Conservation (phyloP, 345 rosid species). For the Luvunga scandens region DNA sequence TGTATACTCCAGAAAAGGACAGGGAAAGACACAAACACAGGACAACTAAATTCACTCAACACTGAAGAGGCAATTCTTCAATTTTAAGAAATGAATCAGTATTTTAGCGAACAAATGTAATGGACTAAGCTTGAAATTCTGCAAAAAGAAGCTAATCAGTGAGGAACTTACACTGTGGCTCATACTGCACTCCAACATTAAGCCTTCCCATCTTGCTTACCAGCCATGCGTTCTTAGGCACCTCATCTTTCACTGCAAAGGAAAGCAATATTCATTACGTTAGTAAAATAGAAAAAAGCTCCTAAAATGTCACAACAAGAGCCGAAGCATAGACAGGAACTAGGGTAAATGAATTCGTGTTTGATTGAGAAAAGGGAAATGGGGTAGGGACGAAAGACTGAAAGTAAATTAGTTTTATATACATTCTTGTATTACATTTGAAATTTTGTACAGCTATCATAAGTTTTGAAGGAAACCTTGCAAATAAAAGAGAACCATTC, state of each 20-base stretch:
- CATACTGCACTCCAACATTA: conserved; percentile 78
- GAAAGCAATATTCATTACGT: not conserved
- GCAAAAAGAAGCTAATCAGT: conserved; percentile 5
- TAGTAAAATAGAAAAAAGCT: not conserved
- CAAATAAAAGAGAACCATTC: not conserved
- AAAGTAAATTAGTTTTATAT: not conserved
- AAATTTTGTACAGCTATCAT: not conserved
- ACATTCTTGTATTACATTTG: not conserved
- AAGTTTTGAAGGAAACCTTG: not conserved
- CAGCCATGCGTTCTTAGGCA: conserved; percentile 79
- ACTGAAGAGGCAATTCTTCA: not conserved
- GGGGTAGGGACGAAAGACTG: not conserved
- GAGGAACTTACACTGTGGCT: conserved; percentile 63
- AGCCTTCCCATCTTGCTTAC: conserved; percentile 86
- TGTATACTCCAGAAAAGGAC: too few species aligned
- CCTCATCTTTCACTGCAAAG: conserved; percentile 46
- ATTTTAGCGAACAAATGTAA: not conserved
- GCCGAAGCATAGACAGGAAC: not conserved
- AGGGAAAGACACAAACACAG: too few species aligned
- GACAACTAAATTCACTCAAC: not conserved
- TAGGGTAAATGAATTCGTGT: not conserved
- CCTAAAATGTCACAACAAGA: not conserved
- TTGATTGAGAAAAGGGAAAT: not conserved
- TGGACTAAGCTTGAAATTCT: not conserved
- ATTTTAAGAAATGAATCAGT: not conserved